Evolutionary conservation across 192 early-diverging fungal species (phyloP).

Genomic region (Coemansia asiatica): DNA sequence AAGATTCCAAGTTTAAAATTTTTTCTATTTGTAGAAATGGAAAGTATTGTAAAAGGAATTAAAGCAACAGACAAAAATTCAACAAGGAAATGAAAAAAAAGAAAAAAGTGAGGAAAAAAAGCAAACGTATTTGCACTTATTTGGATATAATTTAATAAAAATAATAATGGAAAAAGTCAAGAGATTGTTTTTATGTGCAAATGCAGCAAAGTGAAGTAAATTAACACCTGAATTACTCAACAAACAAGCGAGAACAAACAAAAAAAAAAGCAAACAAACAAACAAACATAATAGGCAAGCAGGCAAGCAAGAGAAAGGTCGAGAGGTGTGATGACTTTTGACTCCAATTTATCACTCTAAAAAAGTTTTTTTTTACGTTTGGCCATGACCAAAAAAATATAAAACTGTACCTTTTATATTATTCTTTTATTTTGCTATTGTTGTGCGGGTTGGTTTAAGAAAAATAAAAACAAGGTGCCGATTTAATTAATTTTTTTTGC

Average conservation of each 20-base stretch:
- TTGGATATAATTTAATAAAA: not conserved
- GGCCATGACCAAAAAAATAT: not conserved
- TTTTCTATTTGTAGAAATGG: no score
- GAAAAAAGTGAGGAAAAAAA: no score
- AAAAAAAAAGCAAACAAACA: no score
- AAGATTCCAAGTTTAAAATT: no score
- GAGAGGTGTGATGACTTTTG: not conserved
- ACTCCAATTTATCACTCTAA: not conserved
- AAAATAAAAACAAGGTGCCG: not conserved
- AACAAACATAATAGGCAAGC: not conserved
- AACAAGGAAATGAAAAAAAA: no score
- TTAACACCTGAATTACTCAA: not conserved
- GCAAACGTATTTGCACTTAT: not conserved
- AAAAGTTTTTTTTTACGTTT: not conserved
- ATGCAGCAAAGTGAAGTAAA: not conserved
- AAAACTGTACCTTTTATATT: not conserved
- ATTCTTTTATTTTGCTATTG: not conserved
- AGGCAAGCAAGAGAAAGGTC: not conserved
- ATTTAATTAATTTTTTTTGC: not conserved
- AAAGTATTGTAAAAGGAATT: no score
- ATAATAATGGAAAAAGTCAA: not conserved
- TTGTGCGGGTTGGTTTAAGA: no score
- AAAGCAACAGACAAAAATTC: no score
- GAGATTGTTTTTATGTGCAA: not conserved
- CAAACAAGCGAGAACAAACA: not conserved